phyloP scores from a whole-genome alignment of 768 basidiomycete species.

The Stropharia rugosoannulata region DNA sequence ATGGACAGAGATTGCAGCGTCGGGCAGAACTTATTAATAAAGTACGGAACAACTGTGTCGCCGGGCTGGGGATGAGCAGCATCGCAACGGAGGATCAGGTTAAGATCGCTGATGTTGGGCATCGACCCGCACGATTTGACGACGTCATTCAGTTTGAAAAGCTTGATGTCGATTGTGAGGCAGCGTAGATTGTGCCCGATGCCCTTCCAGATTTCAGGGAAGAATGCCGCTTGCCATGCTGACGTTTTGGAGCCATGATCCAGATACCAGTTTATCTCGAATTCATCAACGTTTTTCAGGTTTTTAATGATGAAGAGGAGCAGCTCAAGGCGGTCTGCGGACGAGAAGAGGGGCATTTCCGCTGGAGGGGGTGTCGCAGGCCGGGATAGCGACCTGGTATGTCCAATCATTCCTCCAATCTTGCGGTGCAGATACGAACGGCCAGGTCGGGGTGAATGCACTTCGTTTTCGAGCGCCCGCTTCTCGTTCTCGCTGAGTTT shows the following conservation, averaged over 20 bases:
- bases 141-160: conserved; percentile 18
- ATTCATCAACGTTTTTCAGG: conserved; percentile 18
- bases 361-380: not conserved
- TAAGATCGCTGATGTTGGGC: conserved; percentile 12
- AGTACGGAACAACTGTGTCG: conserved; percentile 16
- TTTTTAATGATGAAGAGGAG: conserved; percentile 13
- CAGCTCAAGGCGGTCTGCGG: conserved; percentile 13
- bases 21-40: conserved; percentile 18
- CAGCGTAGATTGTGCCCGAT: conserved; percentile 16
- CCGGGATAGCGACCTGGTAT: conserved; percentile 8
- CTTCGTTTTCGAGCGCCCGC: not conserved
- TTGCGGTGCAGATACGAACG: conserved; percentile 11
- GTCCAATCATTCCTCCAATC: conserved; percentile 17
- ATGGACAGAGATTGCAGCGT: conserved; percentile 20
- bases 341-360: conserved; percentile 6
- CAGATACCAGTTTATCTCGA: conserved; percentile 22
- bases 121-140: conserved; percentile 15
- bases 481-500: conserved; percentile 9
- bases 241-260: conserved; percentile 16
- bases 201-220: conserved; percentile 19
- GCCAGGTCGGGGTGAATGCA: conserved; percentile 1
- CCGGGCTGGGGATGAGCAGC: conserved; percentile 3
- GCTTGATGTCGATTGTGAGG: conserved; percentile 19
- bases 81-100: conserved; percentile 13
- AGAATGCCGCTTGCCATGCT: conserved; percentile 17